Evolutionary conservation across 192 early-diverging fungal species (phyloP), one percentile per base, ranked within the genome.

Genomic region (Glomus cerebriforme): DNA sequence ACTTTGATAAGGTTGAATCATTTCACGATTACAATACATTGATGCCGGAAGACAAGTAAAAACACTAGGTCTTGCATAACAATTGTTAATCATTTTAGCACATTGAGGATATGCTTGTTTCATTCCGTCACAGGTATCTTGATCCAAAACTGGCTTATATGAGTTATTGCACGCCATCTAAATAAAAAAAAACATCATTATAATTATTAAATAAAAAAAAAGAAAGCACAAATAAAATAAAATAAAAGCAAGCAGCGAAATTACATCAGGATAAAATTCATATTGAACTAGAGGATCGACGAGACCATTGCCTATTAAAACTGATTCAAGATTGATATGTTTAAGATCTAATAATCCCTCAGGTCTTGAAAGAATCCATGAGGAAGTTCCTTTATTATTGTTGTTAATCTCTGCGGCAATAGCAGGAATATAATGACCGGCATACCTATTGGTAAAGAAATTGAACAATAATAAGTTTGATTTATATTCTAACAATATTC

Each of bases 391-490:
- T 70, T 93, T 86, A 84, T 98, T 98, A 47, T 88, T 86, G 27
- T 90, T 88, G 35, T 92, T 87, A 81, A 99, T 96, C 54, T 92
- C 93, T 69, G 86, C 83, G 10, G 90, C 96, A 35, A 96, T 92
- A 39, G 93, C 96, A 27, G 98, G 98, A 63, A 99, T 88, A 80
- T 98, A 99, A 85, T 98, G 96, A 4, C 98, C 98, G 7, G 88
- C 93, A 66, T 96, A 92, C 59, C 83, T 85, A 78, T 43, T 39
- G 1, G 10, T 9, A 68, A 26, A 37, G 17, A 35, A 27, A 59
- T 17, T 17, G 29, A 10, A 12, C 27, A 31, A 35, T 15, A 22
- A 47, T 19, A 32, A 79, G 27, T 47, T 3, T 45, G 4, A 47
- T 47, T 19, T 47, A 24, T 3, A 29, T 22, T 15, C 6, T 27